Percentiles rank a stretch among this genome's conserved stretches.
Conservation (phyloP, 306 rosid species). For the Cyclanthera cordifolia region DNA sequence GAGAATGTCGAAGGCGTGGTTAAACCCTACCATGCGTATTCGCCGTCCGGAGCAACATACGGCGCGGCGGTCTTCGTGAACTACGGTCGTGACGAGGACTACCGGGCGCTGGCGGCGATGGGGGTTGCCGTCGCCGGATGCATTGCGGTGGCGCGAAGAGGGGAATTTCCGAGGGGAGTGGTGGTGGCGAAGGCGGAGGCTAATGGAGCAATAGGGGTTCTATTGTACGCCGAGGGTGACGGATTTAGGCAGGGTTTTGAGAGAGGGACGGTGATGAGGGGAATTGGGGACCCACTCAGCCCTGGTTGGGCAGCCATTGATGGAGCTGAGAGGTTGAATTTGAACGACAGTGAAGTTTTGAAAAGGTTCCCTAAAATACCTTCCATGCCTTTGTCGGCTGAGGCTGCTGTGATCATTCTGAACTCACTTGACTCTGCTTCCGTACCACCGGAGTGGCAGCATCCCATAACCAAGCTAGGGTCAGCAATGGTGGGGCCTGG, state of each 20-base stretch:
- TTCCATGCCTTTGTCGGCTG: slow-evolving; percentile 64
- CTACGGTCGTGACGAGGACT: slow-evolving; percentile 61
- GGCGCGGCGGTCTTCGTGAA: slow-evolving; percentile 57
- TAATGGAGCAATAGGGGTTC: slow-evolving; percentile 61
- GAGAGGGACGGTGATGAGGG: slow-evolving; percentile 80
- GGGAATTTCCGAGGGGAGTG: slow-evolving; percentile 39
- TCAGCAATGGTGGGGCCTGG: slow-evolving; percentile 61
- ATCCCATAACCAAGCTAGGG: slow-evolving; percentile 17
- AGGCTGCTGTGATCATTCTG: slow-evolving; percentile 44
- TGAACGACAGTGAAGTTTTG: slow-evolving; percentile 51
- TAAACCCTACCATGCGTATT: slow-evolving; percentile 73
- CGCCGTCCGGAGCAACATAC: slow-evolving; percentile 64
- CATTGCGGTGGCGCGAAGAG: slow-evolving; percentile 51
- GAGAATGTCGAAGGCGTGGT: slow-evolving; percentile 34
- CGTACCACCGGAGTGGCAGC: slow-evolving; percentile 51
- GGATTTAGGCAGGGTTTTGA: slow-evolving; percentile 63
- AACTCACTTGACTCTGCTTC: slow-evolving; percentile 32
- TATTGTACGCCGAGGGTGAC: slow-evolving; percentile 35
- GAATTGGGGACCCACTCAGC: slow-evolving; percentile 82
- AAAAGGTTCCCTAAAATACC: slow-evolving; percentile 81
- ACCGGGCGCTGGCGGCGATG: slow-evolving; percentile 24
- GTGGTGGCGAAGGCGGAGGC: slow-evolving; percentile 59
- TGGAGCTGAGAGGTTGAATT: slow-evolving; percentile 53
- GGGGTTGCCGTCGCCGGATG: slow-evolving; percentile 63
- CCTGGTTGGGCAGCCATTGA: slow-evolving; percentile 86